Base-by-base conservation (phyloP, 2,329 filamentous ascomycete genomes). In the Bertia moriformis region DNA sequence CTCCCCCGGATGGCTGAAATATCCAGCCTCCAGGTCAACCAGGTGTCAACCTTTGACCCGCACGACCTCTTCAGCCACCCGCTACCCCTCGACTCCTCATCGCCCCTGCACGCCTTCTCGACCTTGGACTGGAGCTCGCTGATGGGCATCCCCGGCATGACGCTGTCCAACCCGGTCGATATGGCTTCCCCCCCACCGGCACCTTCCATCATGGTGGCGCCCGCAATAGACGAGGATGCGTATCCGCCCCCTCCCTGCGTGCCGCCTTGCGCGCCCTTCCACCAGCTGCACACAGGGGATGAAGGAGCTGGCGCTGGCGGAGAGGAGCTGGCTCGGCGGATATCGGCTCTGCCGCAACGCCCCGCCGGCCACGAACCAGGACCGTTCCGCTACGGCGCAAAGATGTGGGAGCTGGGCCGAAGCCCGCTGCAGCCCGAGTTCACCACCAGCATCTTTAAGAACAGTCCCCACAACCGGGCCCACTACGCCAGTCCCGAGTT, bases 401-500 rank as follows among this genome's bases (percentile, higher is more conserved):
- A 27, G 17, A 13, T 22, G 27, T 42, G 48, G 41, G 48, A 46
- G 27, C 39, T 58, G 17, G 66, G 64, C 39, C n/a, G n/a, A n/a
- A 60, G 53, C 41, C 54, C 51, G 35, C 50, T 42, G 4, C 52
- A 51, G 37, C 52, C 50, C 30, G 67, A 70, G 41, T 63, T 66
- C n/a, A 56, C 61, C 3, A 78, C 71, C 2, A 67, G 61, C 38
- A 73, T 70, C 1, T 81, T 81, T 49, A 76, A 75, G 49, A 78
- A 80, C 46, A 76, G 69, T 39, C 71, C 79, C 40, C 78, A 73
- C 57, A 81, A 80, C 48, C 67, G 67, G 37, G 75, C 76, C 1
- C 77, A 82, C 50, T 81, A 73, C 46, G 73, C 74, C 43, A 82
- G 81, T 45, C 71, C 73, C 30, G 65, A 72, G 45, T 73, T 74